These are phyloP conservation scores for Combretum micranthum DNA, from an alignment of 345 rosid genomes.

Conservation along the genomic window DNA sequence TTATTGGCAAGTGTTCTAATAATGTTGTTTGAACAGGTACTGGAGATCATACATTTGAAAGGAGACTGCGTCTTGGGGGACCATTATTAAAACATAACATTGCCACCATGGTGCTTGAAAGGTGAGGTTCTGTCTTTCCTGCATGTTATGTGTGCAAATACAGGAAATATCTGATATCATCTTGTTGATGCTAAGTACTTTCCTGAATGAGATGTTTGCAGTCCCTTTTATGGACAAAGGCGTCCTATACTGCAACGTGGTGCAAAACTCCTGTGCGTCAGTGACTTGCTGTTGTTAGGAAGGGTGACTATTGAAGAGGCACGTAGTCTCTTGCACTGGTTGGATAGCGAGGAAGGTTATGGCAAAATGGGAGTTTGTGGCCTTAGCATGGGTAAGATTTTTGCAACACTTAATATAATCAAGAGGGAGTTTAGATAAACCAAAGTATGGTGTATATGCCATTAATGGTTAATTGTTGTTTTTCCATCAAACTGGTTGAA, in stretches of 20 bases:
- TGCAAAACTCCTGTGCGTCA: constrained; percentile 84
- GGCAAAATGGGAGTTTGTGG: constrained; percentile 98
- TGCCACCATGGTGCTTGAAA: constrained; percentile 96
- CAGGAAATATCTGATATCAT: not conserved
- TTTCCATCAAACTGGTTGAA: too few relatives aligned
- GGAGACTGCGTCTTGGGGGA: constrained; percentile 89
- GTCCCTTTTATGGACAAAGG: constrained; percentile 94
- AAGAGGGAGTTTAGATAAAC: not conserved
- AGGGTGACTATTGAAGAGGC: constrained; percentile 94
- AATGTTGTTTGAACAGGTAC: constrained; percentile 55
- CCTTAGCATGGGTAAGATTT: constrained; percentile 88
- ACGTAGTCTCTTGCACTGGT: constrained; percentile 86
- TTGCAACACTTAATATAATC: not conserved
- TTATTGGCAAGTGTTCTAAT: not conserved
- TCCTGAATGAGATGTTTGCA: constrained; percentile 22
- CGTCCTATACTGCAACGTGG: constrained; percentile 87
- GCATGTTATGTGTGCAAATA: too few relatives aligned
- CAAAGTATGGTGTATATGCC: not conserved
- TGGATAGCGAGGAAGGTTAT: constrained; percentile 73
- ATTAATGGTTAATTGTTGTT: too few relatives aligned
- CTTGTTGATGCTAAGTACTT: constrained; percentile 1
- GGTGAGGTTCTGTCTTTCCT: constrained; percentile 32
- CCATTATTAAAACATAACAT: constrained; percentile 83
- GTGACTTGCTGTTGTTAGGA: constrained; percentile 91
- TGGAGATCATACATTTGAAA: constrained; percentile 85